phyloP scores from a whole-genome alignment of 106 monocot species.

The Dendrobium nobile region DNA sequence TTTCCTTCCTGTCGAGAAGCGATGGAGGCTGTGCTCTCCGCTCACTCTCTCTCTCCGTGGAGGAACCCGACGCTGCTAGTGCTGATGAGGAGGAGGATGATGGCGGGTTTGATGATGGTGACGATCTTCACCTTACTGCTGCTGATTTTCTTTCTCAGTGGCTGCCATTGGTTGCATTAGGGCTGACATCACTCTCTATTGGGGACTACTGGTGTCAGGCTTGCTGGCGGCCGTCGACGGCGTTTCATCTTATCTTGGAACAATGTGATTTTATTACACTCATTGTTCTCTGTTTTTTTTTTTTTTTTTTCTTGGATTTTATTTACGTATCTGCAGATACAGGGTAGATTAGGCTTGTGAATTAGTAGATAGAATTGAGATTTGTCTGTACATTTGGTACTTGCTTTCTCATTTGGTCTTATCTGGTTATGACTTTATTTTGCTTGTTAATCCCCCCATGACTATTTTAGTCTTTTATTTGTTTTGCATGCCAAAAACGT shows the following conservation, averaged over 20 bases:
- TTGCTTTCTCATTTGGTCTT: no score
- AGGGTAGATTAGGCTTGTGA: no score
- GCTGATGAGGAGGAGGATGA: conserved; percentile 22
- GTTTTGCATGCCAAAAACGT: no score
- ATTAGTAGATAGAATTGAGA: no score
- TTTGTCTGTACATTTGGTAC: no score
- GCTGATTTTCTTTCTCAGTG: conserved; percentile 20
- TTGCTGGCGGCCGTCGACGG: conserved; percentile 36
- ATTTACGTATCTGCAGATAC: no score
- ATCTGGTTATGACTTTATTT: no score
- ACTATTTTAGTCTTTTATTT: no score
- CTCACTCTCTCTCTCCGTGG: conserved; percentile 16
- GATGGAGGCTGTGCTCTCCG: neutral
- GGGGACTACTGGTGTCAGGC: conserved; percentile 48
- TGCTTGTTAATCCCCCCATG: no score
- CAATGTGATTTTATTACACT: conserved; percentile 19
- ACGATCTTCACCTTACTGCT: conserved; percentile 44
- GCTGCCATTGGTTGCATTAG: conserved; percentile 16
- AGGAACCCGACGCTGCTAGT: neutral
- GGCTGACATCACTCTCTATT: conserved; percentile 27
- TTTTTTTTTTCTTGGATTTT: no score
- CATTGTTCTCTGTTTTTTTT: no score
- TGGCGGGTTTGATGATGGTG: conserved; percentile 26
- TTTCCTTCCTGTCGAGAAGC: conserved; percentile 18
- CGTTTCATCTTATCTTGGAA: conserved; percentile 31